Evolutionary conservation across 768 basidiomycete genomes (phyloP), one percentile per base, ranked within the genome.

Genomic region (Crassisporium funariophilum): DNA sequence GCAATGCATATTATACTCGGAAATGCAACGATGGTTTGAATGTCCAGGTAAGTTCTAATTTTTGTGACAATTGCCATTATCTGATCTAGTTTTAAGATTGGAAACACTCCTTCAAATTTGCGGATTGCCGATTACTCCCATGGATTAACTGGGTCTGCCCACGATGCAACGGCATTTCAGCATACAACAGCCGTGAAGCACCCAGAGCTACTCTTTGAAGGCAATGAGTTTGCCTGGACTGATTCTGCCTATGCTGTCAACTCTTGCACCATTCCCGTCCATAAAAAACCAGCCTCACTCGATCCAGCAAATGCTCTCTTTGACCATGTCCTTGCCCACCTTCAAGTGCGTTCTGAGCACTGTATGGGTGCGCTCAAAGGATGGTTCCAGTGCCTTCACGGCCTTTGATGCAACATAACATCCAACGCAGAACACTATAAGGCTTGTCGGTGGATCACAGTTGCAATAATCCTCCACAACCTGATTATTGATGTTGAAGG

Each of bases 1-100:
- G 69, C 20, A 63, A 69, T 55, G 63, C 60, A 16, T 72, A 71
- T 43, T 70, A 56, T 41, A 65, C 67, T 2, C 35, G 65, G 5
- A 71, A 70, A 45, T 40, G 40, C 4, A 70, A 67, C 40, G 69
- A 72, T 60, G 70, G 64, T 2, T 49, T 70, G 1, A 72, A 72
- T 60, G 42, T 63, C 7, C 68, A 70, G 61, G 66, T 69, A 42
- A 5, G 52, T 56, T 13, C 20, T n/a, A n/a, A 44, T 5, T 45
- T 20, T 24, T 50, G 19, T 41, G n/a, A n/a, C 3, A 31, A 16
- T 20, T 36, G 9, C 20, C 35, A 41, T 25, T 43, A 33, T 13
- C 15, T 40, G 36, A 46, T 16, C 34, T 41, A n/a, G 15, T 35
- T 11, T 22, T 13, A 17, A 44, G 44, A 35, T 44, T 19, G 45